A percentile compares a stretch with the other conserved stretches of the same genome.
Evolutionary conservation across 1,284 basidiomycete species (phyloP).

Genomic region (Mycena sp.): DNA sequence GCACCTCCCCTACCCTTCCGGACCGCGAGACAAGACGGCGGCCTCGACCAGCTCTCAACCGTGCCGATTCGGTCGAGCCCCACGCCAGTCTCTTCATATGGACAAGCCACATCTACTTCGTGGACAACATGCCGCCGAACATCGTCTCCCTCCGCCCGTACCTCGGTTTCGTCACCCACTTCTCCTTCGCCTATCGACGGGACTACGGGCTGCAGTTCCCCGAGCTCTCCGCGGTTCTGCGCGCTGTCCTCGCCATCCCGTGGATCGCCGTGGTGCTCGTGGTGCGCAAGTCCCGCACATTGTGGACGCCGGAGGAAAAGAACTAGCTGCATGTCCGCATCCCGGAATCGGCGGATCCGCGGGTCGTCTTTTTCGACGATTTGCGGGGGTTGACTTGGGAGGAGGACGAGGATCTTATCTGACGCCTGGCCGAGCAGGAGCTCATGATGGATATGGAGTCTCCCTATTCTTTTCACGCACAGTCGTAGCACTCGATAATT

Average conservation of each 20-base stretch:
- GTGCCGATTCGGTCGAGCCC: too few species aligned
- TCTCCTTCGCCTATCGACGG: neutral
- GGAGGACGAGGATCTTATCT: neutral
- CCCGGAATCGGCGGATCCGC: neutral
- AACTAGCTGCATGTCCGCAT: neutral
- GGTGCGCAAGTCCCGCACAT: neutral
- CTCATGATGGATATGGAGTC: too few species aligned
- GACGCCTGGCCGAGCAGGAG: neutral
- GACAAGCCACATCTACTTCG: neutral
- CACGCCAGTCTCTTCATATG: neutral
- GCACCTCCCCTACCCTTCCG: neutral
- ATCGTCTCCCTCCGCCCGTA: neutral
- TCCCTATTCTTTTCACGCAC: too few species aligned
- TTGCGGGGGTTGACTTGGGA: neutral
- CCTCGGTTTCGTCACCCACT: neutral
- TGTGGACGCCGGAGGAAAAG: neutral
- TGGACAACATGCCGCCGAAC: conserved; percentile 2
- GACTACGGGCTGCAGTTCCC: neutral
- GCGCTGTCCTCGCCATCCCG: neutral
- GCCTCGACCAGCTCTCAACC: too few species aligned
- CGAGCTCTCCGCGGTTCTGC: neutral
- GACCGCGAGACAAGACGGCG: neutral
- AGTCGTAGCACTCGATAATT: too few species aligned
- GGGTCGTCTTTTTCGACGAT: neutral
- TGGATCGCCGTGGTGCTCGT: neutral